phyloP scores from a whole-genome alignment of 768 basidiomycete genomes.

The Crucibulum laeve region DNA sequence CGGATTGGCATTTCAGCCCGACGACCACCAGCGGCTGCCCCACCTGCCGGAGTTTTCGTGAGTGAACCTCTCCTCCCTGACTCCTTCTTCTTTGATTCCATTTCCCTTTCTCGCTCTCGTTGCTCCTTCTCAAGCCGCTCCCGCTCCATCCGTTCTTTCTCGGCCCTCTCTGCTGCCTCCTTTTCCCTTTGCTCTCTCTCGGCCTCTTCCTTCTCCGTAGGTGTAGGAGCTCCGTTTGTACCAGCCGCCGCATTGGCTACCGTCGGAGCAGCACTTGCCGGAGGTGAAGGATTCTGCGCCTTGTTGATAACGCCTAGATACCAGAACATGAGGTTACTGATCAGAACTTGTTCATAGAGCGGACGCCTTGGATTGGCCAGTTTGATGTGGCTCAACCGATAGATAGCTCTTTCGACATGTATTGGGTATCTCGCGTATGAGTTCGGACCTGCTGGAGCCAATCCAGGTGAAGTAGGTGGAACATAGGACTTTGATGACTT shows the following conservation, averaged over 20 bases:
- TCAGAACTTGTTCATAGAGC: conserved; percentile 93
- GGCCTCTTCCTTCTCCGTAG: conserved; percentile 27
- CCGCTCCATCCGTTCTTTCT: conserved; percentile 32
- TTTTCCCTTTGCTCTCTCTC: conserved; percentile 12
- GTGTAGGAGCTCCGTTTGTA: conserved; percentile 15
- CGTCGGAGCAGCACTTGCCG: conserved; percentile 17
- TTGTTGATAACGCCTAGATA: conserved; percentile 98
- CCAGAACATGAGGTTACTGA: conserved; percentile 98
- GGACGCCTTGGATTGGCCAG: conserved; percentile 95
- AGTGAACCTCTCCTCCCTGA: conserved; percentile 53
- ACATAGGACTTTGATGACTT: conserved; percentile 70
- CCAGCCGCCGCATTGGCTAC: conserved; percentile 17
- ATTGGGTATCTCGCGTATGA: conserved; percentile 87
- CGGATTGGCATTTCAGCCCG: conserved; percentile 84
- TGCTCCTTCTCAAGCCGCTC: conserved; percentile 35
- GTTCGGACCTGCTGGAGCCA: conserved; percentile 33
- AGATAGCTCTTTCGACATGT: conserved; percentile 97
- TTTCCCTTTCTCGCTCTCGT: conserved; percentile 40
- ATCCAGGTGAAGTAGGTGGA: conserved; percentile 58
- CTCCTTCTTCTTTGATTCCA: conserved; percentile 54
- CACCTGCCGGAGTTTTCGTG: conserved; percentile 56
- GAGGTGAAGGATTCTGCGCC: conserved; percentile 50
- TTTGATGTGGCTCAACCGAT: conserved; percentile 97
- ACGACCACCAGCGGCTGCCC: conserved; percentile 46
- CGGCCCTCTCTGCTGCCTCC: conserved; percentile 27